Conservation (phyloP, 768 basidiomycete species). For the Suillus cothurnatus region DNA sequence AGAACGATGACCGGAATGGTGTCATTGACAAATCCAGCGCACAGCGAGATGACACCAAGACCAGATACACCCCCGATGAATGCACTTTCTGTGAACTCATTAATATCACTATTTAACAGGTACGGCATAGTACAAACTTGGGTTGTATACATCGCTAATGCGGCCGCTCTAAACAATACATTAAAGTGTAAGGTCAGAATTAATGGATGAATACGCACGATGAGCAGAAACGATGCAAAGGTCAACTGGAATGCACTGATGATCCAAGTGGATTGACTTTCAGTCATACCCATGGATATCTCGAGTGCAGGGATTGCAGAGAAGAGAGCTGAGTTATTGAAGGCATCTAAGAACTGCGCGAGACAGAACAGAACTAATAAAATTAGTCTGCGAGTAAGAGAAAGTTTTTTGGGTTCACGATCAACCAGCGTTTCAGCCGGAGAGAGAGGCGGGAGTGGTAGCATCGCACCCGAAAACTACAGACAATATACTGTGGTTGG, state of each 20-base stretch:
- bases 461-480: conserved; percentile 15
- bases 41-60: conserved; percentile 47
- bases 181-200: background rate
- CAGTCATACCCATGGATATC: conserved; percentile 19
- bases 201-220: conserved; percentile 25
- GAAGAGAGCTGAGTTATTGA: conserved; percentile 45
- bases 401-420: conserved; percentile 17
- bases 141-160: conserved; percentile 42
- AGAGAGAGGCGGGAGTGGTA: background rate
- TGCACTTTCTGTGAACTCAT: conserved; percentile 33
- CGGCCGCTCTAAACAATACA: conserved; percentile 35
- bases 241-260: conserved; percentile 43
- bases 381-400: conserved; percentile 26
- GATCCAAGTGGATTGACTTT: conserved; percentile 39
- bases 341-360: conserved; percentile 45
- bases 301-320: conserved; percentile 41
- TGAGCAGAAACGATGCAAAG: conserved; percentile 46
- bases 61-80: conserved; percentile 43
- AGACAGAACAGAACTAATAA: conserved; percentile 42
- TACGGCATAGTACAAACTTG: conserved; percentile 32
- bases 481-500: background rate
- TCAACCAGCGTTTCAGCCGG: conserved; percentile 8
- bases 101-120: background rate
- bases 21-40: conserved; percentile 47
- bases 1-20: conserved; percentile 52